Base-by-base conservation (phyloP, 306 rosid genomes). In the Vicia villosa region DNA sequence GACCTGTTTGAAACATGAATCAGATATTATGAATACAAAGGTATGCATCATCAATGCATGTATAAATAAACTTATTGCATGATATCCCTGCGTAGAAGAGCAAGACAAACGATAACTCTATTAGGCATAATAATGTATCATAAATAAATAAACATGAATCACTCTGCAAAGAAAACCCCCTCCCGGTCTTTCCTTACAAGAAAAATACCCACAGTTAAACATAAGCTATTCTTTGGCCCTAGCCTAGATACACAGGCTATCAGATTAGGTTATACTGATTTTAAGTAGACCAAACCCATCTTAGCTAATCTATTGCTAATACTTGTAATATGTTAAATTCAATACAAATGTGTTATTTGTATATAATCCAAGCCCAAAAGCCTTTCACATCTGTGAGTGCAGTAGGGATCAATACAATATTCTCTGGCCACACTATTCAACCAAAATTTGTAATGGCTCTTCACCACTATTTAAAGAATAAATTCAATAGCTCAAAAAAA, bases 1-100 rank as follows among this genome's bases (percentile, higher is more conserved):
- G 73, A 95, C 99, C 99, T 95, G 89, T 54, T 72, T 69, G 47
- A 68, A 73, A 41, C 49, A 68, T 65, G 66, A 57, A 81, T 65
- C 21, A 61, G 51, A 72, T 66, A 73, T 14, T 60, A 71, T 8
- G 63, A 52, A 47, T 36, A 63, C 17, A 64, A 60, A 60, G 51
- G 70, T 54, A 50, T 16, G 30, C 22, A 66, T 56, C 37, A 58
- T 61, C 46, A 47, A 70, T 12, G 49, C 75, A 50, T 34, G 21
- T n/a, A 65, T 26, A 68, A 43, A 24, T 52, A 16, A 16, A 68
- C 26, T 57, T n/a, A 41, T 34, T 36, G 16, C 60, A 57, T 55
- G 50, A 79, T 66, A 47, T 56, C 47, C 51, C 36, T 7, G 41
- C 46, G 52, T n/a, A 66, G 47, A 75, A 55, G 43, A 46, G 20